A percentile compares a stretch with the other conserved stretches of the same genome.
phyloP scores from a whole-genome alignment of 2,329 filamentous ascomycete genomes.

The Conoideocrella luteorostrata region DNA sequence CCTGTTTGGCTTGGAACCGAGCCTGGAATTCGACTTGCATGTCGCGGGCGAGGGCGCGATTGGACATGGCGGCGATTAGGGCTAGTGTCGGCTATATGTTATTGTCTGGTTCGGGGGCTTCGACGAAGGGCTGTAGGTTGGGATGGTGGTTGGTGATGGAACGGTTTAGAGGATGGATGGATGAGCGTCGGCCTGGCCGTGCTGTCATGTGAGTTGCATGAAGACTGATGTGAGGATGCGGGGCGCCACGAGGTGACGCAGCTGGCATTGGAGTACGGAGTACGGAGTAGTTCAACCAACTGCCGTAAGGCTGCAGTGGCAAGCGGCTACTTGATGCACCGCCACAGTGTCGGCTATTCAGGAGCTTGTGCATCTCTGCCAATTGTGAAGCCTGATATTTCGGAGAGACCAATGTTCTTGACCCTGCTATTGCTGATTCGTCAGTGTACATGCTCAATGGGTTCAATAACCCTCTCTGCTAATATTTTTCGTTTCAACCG shows the following conservation, averaged over 20 bases:
- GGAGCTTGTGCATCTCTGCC: too few relatives aligned
- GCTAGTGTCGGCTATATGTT: too few relatives aligned
- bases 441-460: too few relatives aligned
- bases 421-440: too few relatives aligned
- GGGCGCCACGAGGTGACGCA: conserved; percentile 14
- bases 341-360: too few relatives aligned
- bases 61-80: conserved; percentile 40
- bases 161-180: background rate
- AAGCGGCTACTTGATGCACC: too few relatives aligned
- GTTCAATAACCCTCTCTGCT: too few relatives aligned
- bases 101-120: background rate
- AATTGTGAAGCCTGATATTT: too few relatives aligned
- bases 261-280: background rate
- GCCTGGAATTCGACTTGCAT: conserved; percentile 60
- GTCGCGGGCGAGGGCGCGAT: conserved; percentile 52
- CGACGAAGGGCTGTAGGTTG: background rate
- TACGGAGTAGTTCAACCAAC: too few relatives aligned
- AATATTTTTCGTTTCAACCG: too few relatives aligned
- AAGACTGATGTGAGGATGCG: conserved; percentile 2
- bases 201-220: conserved; percentile 10
- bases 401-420: too few relatives aligned
- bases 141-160: background rate
- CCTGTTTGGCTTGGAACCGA: conserved; percentile 57
- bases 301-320: too few relatives aligned
- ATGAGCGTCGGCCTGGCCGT: conserved; percentile 1